Evolutionary conservation across 2,329 filamentous ascomycete species (phyloP).

Genomic region (Claviceps africana): DNA sequence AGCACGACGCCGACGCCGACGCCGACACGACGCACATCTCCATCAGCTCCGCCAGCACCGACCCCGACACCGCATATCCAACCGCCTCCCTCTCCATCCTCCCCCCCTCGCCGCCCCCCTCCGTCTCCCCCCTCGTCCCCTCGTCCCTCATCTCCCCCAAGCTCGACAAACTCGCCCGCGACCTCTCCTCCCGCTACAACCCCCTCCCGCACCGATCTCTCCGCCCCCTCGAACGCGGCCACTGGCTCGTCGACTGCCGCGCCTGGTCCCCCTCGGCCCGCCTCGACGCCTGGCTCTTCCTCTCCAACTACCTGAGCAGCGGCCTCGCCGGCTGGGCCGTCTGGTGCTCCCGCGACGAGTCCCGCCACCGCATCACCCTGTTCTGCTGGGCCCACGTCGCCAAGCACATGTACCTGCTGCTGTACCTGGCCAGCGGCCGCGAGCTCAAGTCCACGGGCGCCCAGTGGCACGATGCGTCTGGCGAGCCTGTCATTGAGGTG

Average conservation of each 20-base stretch:
- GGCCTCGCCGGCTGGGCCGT: constrained; percentile 55
- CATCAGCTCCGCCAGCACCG: constrained; percentile 14
- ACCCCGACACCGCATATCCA: neutral
- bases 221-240: constrained; percentile 55
- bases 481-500: constrained; percentile 34
- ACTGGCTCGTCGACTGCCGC: constrained; percentile 54
- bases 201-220: constrained; percentile 23
- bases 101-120: constrained; percentile 39
- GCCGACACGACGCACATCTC: constrained; percentile 20
- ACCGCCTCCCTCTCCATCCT: constrained; percentile 25
- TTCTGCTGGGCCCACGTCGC: constrained; percentile 69
- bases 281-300: constrained; percentile 44
- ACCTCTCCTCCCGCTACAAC: constrained; percentile 37
- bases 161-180: constrained; percentile 36
- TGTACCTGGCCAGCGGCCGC: constrained; percentile 59
- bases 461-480: constrained; percentile 53
- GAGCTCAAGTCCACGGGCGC: constrained; percentile 42
- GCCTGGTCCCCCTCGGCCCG: constrained; percentile 37
- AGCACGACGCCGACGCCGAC: constrained; percentile 1
- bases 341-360: constrained; percentile 34
- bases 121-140: constrained; percentile 29
- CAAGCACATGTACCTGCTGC: constrained; percentile 57
- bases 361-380: constrained; percentile 39
- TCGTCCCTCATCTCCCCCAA: constrained; percentile 42
- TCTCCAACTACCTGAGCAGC: constrained; percentile 44